Conservation (phyloP, 371 early-diverging fungal genomes). For the Apophysomyces variabilis region DNA sequence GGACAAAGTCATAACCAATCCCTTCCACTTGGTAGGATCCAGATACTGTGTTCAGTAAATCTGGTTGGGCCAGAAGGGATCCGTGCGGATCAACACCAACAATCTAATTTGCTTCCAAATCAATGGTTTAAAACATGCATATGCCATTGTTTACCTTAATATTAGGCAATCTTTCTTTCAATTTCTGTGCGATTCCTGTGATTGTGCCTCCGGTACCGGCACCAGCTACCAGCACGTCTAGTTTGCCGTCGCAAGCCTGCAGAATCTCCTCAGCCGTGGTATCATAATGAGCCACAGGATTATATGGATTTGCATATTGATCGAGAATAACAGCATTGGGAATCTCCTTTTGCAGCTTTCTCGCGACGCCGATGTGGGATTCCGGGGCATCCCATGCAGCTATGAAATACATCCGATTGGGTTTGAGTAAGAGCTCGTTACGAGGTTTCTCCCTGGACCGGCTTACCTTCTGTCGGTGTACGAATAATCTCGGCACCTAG, state of each 20-base stretch:
- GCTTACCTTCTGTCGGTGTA: slow-evolving; percentile 87
- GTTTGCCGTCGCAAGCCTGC: slow-evolving; percentile 81
- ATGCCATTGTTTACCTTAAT: slow-evolving; percentile 60
- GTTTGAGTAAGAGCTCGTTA: background rate
- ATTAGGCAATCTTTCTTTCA: slow-evolving; percentile 91
- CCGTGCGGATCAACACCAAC: slow-evolving; percentile 97
- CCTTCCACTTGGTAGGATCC: slow-evolving; percentile 88
- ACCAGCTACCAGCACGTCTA: slow-evolving; percentile 96
- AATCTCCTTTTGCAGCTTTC: slow-evolving; percentile 89
- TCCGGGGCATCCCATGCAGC: slow-evolving; percentile 98
- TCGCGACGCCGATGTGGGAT: slow-evolving; percentile 95
- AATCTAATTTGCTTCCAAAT: slow-evolving; percentile 44
- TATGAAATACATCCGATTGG: background rate
- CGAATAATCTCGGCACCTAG: slow-evolving; percentile 97
- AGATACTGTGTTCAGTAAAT: slow-evolving; percentile 71
- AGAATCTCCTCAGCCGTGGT: slow-evolving; percentile 87
- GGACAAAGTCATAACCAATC: slow-evolving; percentile 98
- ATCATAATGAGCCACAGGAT: slow-evolving; percentile 97
- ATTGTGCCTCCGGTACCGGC: slow-evolving; percentile 98
- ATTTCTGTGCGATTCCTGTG: slow-evolving; percentile 89
- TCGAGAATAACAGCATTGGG: slow-evolving; percentile 94
- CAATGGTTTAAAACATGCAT: background rate
- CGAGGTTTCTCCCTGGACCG: background rate
- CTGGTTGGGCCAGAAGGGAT: slow-evolving; percentile 91
- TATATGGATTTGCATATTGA: slow-evolving; percentile 94